Evolutionary conservation across 192 early-diverging fungal genomes (phyloP).

Genomic region (Podila clonocystis): DNA sequence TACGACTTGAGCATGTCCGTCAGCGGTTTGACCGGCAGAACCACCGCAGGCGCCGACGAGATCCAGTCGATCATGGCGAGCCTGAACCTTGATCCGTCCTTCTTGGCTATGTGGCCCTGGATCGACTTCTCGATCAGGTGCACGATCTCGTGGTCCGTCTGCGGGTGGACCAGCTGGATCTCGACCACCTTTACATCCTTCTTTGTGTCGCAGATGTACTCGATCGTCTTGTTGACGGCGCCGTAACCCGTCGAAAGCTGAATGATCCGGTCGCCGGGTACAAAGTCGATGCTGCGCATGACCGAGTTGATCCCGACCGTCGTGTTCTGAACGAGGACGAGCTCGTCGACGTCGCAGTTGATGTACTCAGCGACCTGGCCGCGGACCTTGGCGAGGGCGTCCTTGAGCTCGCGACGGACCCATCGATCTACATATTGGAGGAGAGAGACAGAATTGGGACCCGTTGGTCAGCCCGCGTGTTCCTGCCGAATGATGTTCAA

Average conservation of each 20-base stretch:
- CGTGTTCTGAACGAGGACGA: conserved; percentile 69
- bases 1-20: conserved; percentile 53
- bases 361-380: conserved; percentile 55
- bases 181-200: conserved; percentile 52
- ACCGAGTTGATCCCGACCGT: conserved; percentile 65
- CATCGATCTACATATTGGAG: conserved; percentile 54
- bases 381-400: conserved; percentile 38
- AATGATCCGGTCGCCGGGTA: conserved; percentile 60
- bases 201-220: conserved; percentile 55
- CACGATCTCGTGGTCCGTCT: conserved; percentile 53
- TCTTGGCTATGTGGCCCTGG: conserved; percentile 23
- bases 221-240: conserved; percentile 57
- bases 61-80: conserved; percentile 67
- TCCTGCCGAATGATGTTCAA: not conserved
- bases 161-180: conserved; percentile 58
- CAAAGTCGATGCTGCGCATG: conserved; percentile 55
- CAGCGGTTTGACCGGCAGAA: conserved; percentile 54
- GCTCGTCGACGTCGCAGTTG: conserved; percentile 58
- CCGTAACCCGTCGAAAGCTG: conserved; percentile 66
- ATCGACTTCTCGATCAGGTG: conserved; percentile 51
- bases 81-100: conserved; percentile 49
- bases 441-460: not conserved
- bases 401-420: conserved; percentile 55
- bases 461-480: too few relatives aligned
- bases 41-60: conserved; percentile 59